Evolutionary conservation across 345 rosid species (phyloP).

Genomic region (Hypericum androsaemum): DNA sequence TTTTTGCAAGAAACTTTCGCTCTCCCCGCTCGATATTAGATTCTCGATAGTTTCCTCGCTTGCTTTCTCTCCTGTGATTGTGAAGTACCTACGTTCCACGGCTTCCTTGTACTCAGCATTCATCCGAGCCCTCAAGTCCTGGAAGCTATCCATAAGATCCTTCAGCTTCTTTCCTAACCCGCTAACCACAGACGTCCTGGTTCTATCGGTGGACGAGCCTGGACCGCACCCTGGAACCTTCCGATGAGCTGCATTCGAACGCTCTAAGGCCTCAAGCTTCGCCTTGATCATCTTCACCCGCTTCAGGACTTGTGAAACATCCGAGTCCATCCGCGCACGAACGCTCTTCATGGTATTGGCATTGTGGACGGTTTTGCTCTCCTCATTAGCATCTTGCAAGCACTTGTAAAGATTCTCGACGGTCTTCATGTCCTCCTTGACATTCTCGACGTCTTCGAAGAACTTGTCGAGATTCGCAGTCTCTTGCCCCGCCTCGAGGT

Average conservation of each 20-base stretch:
- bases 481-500: conserved; percentile 60
- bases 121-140: conserved; percentile 46
- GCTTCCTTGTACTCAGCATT: conserved; percentile 60
- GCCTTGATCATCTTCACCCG: conserved; percentile 54
- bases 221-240: conserved; percentile 63
- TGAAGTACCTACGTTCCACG: conserved; percentile 67
- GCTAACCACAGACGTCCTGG: conserved; percentile 63
- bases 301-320: conserved; percentile 54
- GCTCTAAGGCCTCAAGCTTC: conserved; percentile 64
- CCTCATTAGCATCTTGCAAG: conserved; percentile 69
- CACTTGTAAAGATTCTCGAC: conserved; percentile 49
- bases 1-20: conserved; percentile 71
- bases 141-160: conserved; percentile 69
- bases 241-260: conserved; percentile 47
- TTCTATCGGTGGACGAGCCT: conserved; percentile 71
- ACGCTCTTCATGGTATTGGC: conserved; percentile 56
- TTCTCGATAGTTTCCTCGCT: conserved; percentile 69
- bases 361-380: conserved; percentile 48
- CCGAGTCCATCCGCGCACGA: conserved; percentile 49
- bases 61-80: conserved; percentile 59
- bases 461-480: conserved; percentile 55
- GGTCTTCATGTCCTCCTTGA: conserved; percentile 52
- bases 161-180: conserved; percentile 73
- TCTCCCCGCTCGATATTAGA: conserved; percentile 72
- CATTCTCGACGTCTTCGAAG: conserved; percentile 67